Percentiles rank a stretch among this genome's conserved stretches.
phyloP scores from a whole-genome alignment of 2,329 filamentous ascomycete species.

The Fusarium temperatum region DNA sequence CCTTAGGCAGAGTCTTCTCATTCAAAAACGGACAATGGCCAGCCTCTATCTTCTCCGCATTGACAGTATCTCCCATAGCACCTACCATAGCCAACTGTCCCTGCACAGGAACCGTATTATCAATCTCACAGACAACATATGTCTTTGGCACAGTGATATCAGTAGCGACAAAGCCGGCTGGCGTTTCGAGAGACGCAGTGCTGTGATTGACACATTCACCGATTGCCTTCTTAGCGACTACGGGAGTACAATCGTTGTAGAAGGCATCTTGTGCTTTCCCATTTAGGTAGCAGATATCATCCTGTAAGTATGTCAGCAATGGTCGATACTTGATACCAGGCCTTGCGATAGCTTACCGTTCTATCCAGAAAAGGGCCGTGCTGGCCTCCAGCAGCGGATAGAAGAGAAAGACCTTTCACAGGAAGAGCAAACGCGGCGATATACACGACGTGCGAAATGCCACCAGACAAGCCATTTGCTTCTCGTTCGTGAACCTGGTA shows the following conservation, averaged over 20 bases:
- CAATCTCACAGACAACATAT: slow-evolving; percentile 41
- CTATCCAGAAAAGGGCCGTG: not conserved
- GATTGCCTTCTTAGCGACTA: not conserved
- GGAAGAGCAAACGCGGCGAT: slow-evolving; percentile 42
- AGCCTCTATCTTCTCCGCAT: not conserved
- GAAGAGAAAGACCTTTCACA: not conserved
- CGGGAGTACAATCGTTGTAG: not conserved
- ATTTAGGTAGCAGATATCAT: slow-evolving; percentile 2
- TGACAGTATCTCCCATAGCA: not conserved
- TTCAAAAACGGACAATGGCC: slow-evolving; percentile 5
- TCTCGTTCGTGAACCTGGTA: slow-evolving; percentile 40
- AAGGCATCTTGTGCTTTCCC: not conserved
- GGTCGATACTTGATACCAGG: rapidly evolving
- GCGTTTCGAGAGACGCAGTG: slow-evolving; percentile 20
- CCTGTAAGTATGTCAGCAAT: not conserved
- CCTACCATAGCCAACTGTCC: slow-evolving; percentile 37
- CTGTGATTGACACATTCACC: slow-evolving; percentile 22
- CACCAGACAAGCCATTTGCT: slow-evolving; percentile 38
- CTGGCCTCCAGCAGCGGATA: not conserved
- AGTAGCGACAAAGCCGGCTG: slow-evolving; percentile 27
- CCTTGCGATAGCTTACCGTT: not conserved
- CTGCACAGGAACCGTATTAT: slow-evolving; percentile 27
- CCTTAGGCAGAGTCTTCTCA: not conserved
- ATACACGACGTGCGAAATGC: slow-evolving; percentile 43
- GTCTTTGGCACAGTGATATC: slow-evolving; percentile 39